Base-by-base conservation (phyloP, 1,284 basidiomycete genomes). In the Waitea zeae region DNA sequence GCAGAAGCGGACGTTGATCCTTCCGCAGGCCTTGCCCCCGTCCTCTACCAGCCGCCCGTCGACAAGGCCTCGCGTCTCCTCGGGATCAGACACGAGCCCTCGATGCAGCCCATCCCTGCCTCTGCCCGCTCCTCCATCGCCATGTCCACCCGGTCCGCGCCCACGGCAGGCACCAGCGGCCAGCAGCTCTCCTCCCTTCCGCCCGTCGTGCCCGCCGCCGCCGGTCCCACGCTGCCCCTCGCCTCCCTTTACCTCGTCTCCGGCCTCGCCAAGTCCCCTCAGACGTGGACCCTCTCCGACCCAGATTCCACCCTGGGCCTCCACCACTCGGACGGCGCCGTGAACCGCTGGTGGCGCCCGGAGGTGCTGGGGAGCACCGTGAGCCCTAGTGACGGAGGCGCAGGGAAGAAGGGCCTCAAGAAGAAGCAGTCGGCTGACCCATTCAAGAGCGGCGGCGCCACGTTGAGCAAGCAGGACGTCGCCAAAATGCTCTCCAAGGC, bases 211-310 rank as follows among this genome's bases (percentile, higher is more conserved):
- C 47, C 56, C 39, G 47, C 61, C 30, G 54, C 64, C 32, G 59
- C 68, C 50, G 46, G 61, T n/a, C 74, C 80, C 11, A 69, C 74
- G 20, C 60, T 76, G 31, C 80, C 81, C 20, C 69, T 86, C 40
- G 76, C 82, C 2, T 81, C 76, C 19, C 70, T 86, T 42, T 86
- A 86, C 51, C 78, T 86, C 44, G 82, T 86, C 20, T 83, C 78
- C 3, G 81, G 81, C 17, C 66, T 86, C 30, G 81, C 82, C 17
- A 86, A 86, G 51, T 76, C 73, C 20, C 79, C 83, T 1, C 78
- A 84, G 50, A 86, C 81, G n/a, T 96, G 92, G 92, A 87, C 88
- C 2, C 67, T 92, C 28, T 81, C 88, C 0, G 90, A 96, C 53
- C 75, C 80, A 3, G 89, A 93, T 52, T 71, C 84, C 4, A 77